phyloP scores from a whole-genome alignment of 2,329 filamentous ascomycete species.

The Monosporascus cannonballus region DNA sequence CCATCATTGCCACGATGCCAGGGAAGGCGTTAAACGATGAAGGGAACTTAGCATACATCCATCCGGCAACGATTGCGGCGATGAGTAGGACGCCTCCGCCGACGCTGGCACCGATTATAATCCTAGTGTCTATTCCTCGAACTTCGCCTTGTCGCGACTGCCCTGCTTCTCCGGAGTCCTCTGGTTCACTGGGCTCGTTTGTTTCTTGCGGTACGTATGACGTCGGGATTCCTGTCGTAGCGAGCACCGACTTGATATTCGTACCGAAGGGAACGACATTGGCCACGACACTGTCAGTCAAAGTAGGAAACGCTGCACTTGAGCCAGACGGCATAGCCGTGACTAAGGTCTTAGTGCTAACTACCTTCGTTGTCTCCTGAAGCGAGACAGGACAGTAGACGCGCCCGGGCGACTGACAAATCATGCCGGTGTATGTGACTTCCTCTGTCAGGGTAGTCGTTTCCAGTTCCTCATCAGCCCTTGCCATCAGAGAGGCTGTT shows the following conservation, averaged over 20 bases:
- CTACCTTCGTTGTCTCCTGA: constrained; percentile 36
- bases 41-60: constrained; percentile 25
- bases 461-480: constrained; percentile 23
- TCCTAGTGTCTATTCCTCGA: constrained; percentile 32
- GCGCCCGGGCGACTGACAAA: constrained; percentile 35
- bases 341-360: constrained; percentile 32
- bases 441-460: constrained; percentile 34
- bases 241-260: constrained; percentile 27
- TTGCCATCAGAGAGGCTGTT: constrained; percentile 7
- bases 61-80: constrained; percentile 19
- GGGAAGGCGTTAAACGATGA: not conserved
- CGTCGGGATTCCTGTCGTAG: constrained; percentile 37
- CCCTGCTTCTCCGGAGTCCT: not conserved
- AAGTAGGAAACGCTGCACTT: constrained; percentile 33
- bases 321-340: constrained; percentile 34
- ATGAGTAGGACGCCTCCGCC: constrained; percentile 38
- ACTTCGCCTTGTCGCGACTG: constrained; percentile 12
- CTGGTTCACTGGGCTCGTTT: constrained; percentile 12
- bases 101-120: constrained; percentile 43
- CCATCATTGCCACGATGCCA: too few relatives aligned
- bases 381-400: constrained; percentile 45
- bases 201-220: constrained; percentile 33
- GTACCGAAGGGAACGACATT: constrained; percentile 36
- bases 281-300: constrained; percentile 24
- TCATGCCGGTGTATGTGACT: constrained; percentile 36